A percentile compares a stretch with the other conserved stretches of the same genome.
These are phyloP conservation scores for Acrasis kona DNA, from an alignment of 78 protist genomes.

Conservation along the genomic window DNA sequence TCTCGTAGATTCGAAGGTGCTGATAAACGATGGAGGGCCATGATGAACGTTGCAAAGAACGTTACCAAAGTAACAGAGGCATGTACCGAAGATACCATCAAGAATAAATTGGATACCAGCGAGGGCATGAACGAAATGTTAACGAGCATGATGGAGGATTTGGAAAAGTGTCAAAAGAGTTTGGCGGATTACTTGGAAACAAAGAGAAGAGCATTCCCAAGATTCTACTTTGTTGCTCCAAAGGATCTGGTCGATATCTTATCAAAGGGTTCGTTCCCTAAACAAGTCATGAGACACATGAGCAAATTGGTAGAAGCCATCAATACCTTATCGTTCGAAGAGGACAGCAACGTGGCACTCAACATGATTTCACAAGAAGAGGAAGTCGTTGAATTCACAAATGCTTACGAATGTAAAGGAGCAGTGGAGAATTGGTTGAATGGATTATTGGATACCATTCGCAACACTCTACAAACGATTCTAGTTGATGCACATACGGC, in stretches of 20 bases:
- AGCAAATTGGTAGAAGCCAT: constrained; percentile 53
- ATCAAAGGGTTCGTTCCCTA: constrained; percentile 62
- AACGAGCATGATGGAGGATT: background rate
- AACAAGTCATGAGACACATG: constrained; percentile 45
- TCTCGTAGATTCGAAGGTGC: constrained; percentile 53
- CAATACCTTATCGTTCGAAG: background rate
- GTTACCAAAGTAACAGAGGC: background rate
- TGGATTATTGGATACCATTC: constrained; percentile 17
- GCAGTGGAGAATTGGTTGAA: constrained; percentile 64
- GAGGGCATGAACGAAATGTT: constrained; percentile 4
- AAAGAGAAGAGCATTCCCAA: constrained; percentile 65
- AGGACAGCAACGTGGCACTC: background rate
- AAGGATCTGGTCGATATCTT: constrained; percentile 74
- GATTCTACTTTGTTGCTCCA: constrained; percentile 78
- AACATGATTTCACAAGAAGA: constrained; percentile 42
- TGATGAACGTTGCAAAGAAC: background rate
- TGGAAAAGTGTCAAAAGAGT: constrained; percentile 62
- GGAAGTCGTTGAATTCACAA: constrained; percentile 31
- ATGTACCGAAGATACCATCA: constrained; percentile 14
- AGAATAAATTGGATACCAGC: background rate
- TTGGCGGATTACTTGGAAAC: constrained; percentile 68
- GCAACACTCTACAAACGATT: background rate
- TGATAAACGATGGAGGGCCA: constrained; percentile 19
- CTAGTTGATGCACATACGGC: constrained; percentile 3
- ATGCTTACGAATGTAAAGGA: constrained; percentile 33